Evolutionary conservation across 352 stramenopile genomes (phyloP), one percentile per base, ranked within the genome.

Genomic region (Phytophthora citrophthora): DNA sequence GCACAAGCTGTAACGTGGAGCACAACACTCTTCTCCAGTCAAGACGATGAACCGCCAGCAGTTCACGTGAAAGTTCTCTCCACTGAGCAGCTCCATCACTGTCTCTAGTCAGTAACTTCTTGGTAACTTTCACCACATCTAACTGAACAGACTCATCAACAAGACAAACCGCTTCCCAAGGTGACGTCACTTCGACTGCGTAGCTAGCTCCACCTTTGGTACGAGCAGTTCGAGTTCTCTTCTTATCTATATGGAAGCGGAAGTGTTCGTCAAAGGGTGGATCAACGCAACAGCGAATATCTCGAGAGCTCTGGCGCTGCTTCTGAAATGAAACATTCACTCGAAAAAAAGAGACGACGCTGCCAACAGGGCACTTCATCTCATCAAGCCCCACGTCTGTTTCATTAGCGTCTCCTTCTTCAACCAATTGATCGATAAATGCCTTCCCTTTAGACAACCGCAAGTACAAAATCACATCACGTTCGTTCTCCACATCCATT

Each of bases 1-100:
- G 84, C 2, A 91, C 84, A 8, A 92, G 76, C 31, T 86, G 77
- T 4, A 88, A 55, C 0, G 79, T 87, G 2, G 84, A 93, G 38
- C 79, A 87, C n/a, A 96, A 61, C 7, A 90, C 68, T 23, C 86
- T 80, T 1, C 87, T 77, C 88, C 88, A 96, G 60, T 96, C 86
- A 2, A 96, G 46, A 6, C 75, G 71, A 29, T 93, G 77, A 1
- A 81, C 81, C 0, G 86, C 83, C 1, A 96, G 46, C 15, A 95
- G 64, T 43, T 96, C 86, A 1, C 55, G 62, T 3, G 65, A 63
- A 9, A 86, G 31, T 36, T 92, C 85, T 10, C 59, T 59, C 82
- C 80, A 93, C 9, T 59, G 31, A 13, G 54, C 23, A 27, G 41
- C 54, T 2, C 61, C 54, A 0, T 51, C 46, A 5, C 15, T 32